Evolutionary conservation across 2,329 filamentous ascomycete genomes (phyloP).

Genomic region (Huntiella bhutanensis): DNA sequence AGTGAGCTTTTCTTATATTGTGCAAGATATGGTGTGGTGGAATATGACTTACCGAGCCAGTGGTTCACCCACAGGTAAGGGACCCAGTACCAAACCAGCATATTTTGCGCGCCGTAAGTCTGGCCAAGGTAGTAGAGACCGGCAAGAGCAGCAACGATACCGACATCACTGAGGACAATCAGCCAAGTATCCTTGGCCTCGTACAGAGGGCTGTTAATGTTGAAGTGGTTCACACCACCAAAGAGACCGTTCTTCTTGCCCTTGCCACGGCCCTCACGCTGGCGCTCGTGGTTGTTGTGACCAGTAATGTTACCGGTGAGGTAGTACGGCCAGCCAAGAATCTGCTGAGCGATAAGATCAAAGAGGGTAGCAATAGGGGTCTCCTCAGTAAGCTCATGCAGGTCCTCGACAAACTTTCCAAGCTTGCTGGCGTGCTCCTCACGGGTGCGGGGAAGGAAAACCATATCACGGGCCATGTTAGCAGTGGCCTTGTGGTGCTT

Average conservation of each 20-base stretch:
- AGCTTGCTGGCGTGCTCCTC: slow-evolving; percentile 59
- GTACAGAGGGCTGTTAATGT: slow-evolving; percentile 71
- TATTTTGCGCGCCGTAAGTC: slow-evolving; percentile 67
- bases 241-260: slow-evolving; percentile 74
- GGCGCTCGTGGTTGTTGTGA: slow-evolving; percentile 82
- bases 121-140: slow-evolving; percentile 51
- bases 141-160: slow-evolving; percentile 43
- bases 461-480: slow-evolving; percentile 96
- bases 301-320: slow-evolving; percentile 82
- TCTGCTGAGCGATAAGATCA: slow-evolving; percentile 65
- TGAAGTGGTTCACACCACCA: slow-evolving; percentile 85
- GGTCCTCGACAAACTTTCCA: slow-evolving; percentile 58
- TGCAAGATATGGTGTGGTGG: not conserved
- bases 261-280: slow-evolving; percentile 79
- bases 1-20: not conserved
- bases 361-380: slow-evolving; percentile 66
- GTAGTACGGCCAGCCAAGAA: slow-evolving; percentile 87
- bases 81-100: slow-evolving; percentile 84
- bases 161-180: slow-evolving; percentile 73
- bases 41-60: slow-evolving; percentile 65
- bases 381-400: slow-evolving; percentile 82
- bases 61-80: slow-evolving; percentile 98
- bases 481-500: slow-evolving; percentile 99
- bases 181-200: slow-evolving; percentile 79
- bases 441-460: slow-evolving; percentile 87